phyloP scores from a whole-genome alignment of 352 stramenopile genomes.

The Globisporangium echinulatum region DNA sequence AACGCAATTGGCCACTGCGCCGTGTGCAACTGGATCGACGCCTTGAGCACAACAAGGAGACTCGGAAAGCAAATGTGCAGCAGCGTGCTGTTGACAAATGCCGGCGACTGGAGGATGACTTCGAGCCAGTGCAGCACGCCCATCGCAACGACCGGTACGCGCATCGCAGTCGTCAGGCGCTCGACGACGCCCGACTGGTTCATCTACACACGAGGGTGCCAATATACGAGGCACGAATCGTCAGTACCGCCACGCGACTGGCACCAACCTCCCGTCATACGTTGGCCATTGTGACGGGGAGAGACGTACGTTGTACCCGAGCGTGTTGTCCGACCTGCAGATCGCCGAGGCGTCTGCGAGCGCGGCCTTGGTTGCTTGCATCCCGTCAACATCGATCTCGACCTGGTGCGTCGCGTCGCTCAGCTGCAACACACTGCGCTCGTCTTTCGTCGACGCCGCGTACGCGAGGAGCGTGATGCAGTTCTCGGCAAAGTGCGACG shows the following conservation, averaged over 20 bases:
- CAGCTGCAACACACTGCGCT: conserved; percentile 66
- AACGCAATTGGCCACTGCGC: conserved; percentile 83
- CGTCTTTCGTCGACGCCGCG: conserved; percentile 65
- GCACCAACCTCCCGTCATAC: too few relatives aligned
- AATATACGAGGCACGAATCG: neutral
- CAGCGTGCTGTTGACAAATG: conserved; percentile 79
- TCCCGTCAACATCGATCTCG: conserved; percentile 37
- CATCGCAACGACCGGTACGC: conserved; percentile 78
- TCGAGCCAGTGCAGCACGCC: conserved; percentile 81
- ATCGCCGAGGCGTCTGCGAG: conserved; percentile 67
- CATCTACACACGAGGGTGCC: conserved; percentile 40
- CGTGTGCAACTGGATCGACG: conserved; percentile 70
- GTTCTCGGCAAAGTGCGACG: conserved; percentile 47
- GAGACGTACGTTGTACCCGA: conserved; percentile 77
- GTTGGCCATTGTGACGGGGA: too few relatives aligned
- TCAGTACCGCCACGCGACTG: too few relatives aligned
- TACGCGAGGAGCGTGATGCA: conserved; percentile 74
- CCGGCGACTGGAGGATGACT: conserved; percentile 60
- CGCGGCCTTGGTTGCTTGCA: conserved; percentile 61
- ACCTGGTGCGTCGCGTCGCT: conserved; percentile 21
- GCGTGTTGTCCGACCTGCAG: conserved; percentile 80
- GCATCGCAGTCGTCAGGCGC: conserved; percentile 71
- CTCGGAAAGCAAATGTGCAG: conserved; percentile 84
- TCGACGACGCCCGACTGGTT: conserved; percentile 81
- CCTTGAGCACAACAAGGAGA: conserved; percentile 70